Conservation (phyloP, 2,329 filamentous ascomycete species). For the Ilyonectria robusta region DNA sequence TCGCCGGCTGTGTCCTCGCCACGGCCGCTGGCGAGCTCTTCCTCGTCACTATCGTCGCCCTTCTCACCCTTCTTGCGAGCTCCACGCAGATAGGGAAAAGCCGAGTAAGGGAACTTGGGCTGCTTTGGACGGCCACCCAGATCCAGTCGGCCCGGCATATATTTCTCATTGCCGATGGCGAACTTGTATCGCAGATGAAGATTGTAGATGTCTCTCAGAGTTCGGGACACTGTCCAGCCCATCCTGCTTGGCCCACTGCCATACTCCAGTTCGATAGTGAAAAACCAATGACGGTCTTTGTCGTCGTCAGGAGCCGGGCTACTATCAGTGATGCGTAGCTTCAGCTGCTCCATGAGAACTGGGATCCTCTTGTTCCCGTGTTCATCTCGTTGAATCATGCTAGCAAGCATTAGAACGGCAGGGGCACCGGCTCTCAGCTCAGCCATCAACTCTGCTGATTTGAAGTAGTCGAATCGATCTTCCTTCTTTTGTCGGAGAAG, state of each 20-base stretch:
- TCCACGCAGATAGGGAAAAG: conserved; percentile 90
- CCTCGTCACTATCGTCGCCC: conserved; percentile 85
- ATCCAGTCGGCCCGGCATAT: conserved; percentile 78
- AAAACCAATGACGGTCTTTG: conserved; percentile 82
- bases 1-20: conserved; percentile 64
- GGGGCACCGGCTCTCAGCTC: conserved; percentile 94
- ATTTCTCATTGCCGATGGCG: conserved; percentile 85
- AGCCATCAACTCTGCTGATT: conserved; percentile 96
- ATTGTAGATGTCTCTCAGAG: conserved; percentile 90
- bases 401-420: conserved; percentile 93
- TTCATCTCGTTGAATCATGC: conserved; percentile 98
- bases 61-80: conserved; percentile 85
- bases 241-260: conserved; percentile 95
- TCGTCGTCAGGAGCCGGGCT: conserved; percentile 75
- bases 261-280: conserved; percentile 95
- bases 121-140: conserved; percentile 80
- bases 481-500: conserved; percentile 85
- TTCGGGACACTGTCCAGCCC: conserved; percentile 94
- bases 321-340: conserved; percentile 88
- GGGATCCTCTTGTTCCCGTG: conserved; percentile 96
- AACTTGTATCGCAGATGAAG: conserved; percentile 95
- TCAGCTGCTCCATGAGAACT: conserved; percentile 94
- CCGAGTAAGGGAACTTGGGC: conserved; percentile 89
- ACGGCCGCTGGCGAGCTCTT: conserved; percentile 63
- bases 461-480: conserved; percentile 92